Conservation (phyloP, 2,329 filamentous ascomycete species). For the Endoconidiophora laricicola region DNA sequence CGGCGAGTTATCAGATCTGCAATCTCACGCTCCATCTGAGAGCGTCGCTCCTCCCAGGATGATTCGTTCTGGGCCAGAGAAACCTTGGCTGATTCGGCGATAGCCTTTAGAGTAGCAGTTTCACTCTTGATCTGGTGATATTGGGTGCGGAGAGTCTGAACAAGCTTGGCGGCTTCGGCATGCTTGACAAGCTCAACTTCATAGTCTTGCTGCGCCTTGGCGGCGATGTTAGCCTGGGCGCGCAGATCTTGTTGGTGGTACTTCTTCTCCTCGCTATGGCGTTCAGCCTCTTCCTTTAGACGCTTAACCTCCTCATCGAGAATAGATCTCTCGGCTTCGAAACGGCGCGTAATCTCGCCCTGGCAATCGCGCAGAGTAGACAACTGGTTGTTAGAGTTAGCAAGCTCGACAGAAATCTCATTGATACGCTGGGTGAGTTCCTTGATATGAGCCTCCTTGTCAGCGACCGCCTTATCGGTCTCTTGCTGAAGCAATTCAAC, state of each 20-base stretch:
- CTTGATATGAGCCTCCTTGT: slow-evolving; percentile 64
- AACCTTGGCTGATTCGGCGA: slow-evolving; percentile 73
- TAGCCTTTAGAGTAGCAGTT: slow-evolving; percentile 54
- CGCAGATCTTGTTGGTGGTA: slow-evolving; percentile 85
- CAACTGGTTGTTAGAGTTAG: slow-evolving; percentile 66
- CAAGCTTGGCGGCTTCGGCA: slow-evolving; percentile 75
- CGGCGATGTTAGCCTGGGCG: slow-evolving; percentile 82
- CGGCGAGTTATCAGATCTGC: slow-evolving; percentile 60
- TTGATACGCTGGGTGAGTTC: slow-evolving; percentile 73
- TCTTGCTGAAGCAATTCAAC: slow-evolving; percentile 82
- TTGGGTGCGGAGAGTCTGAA: slow-evolving; percentile 64
- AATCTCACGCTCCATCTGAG: slow-evolving; percentile 70
- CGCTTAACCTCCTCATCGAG: slow-evolving; percentile 65
- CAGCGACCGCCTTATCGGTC: slow-evolving; percentile 54
- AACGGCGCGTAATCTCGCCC: slow-evolving; percentile 50
- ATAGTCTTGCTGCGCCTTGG: slow-evolving; percentile 86
- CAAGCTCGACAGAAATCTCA: slow-evolving; percentile 68
- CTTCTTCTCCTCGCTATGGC: slow-evolving; percentile 61
- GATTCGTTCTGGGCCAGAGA: slow-evolving; percentile 64
- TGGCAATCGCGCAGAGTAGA: slow-evolving; percentile 66
- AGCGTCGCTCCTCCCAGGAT: slow-evolving; percentile 72
- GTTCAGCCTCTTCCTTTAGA: slow-evolving; percentile 69
- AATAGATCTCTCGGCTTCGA: slow-evolving; percentile 67
- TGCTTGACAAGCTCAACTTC: slow-evolving; percentile 90
- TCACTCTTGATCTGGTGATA: slow-evolving; percentile 70